phyloP scores from a whole-genome alignment of 441 rosid genomes.

The Erodium moschatum region DNA sequence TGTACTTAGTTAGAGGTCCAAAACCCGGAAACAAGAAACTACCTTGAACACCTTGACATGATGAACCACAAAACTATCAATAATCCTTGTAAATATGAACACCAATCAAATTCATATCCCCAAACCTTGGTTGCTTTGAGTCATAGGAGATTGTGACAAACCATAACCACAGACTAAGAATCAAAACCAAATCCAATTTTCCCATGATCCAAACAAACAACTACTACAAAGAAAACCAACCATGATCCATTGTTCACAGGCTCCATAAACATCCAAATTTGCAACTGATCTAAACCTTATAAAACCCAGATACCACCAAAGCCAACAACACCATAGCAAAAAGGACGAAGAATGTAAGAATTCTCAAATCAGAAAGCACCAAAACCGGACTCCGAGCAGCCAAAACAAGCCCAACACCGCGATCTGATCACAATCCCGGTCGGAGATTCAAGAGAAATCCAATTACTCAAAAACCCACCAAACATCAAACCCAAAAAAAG shows the following conservation, averaged over 20 bases:
- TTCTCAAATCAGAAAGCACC: background rate
- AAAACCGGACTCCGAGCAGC: background rate
- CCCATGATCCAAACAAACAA: constrained; percentile 6
- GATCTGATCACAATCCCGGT: background rate
- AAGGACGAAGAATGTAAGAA: background rate
- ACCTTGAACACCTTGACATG: background rate
- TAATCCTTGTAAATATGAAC: background rate
- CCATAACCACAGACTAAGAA: background rate
- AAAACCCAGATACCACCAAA: background rate
- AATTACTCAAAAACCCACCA: too few species aligned
- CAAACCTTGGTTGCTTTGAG: too few species aligned
- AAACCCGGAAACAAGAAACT: background rate
- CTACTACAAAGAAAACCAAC: background rate
- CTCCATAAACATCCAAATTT: background rate
- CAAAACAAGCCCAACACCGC: background rate
- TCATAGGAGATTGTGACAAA: background rate
- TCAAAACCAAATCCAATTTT: background rate
- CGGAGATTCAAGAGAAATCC: too few species aligned
- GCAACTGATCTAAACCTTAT: background rate
- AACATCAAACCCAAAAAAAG: background rate
- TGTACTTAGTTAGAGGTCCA: background rate
- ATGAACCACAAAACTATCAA: background rate
- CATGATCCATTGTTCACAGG: background rate
- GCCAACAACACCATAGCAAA: background rate
- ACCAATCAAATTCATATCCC: too few species aligned